These are phyloP conservation scores for Rhizopogon roseolus DNA, from an alignment of 768 basidiomycete genomes.

Conservation along the genomic window DNA sequence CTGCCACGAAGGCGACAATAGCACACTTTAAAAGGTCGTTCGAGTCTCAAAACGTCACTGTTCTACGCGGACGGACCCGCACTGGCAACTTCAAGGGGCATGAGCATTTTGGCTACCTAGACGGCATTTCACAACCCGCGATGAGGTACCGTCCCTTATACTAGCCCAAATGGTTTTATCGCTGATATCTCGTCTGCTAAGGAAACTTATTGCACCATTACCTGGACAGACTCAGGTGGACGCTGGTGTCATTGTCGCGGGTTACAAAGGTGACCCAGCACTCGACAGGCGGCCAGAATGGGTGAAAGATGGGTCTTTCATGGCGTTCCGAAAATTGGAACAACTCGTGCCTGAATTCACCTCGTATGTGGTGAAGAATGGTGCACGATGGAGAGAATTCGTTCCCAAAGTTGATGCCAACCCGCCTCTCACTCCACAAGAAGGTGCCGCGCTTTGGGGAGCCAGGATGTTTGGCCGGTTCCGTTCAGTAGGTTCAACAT, in stretches of 20 bases:
- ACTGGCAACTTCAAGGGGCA: slow-evolving; percentile 33
- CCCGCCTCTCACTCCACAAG: slow-evolving; percentile 24
- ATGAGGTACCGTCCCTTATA: slow-evolving; percentile 20
- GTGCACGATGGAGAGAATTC: slow-evolving; percentile 3
- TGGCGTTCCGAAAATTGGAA: slow-evolving; percentile 46
- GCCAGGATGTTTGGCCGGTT: slow-evolving; percentile 51
- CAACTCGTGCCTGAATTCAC: slow-evolving; percentile 52
- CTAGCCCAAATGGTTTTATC: slow-evolving; percentile 14
- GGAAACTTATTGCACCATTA: slow-evolving; percentile 21
- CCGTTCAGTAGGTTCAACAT: slow-evolving; percentile 40
- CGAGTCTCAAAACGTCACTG: neutral
- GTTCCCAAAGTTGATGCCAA: slow-evolving; percentile 14
- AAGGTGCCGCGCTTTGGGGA: slow-evolving; percentile 46
- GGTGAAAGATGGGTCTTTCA: slow-evolving; percentile 47
- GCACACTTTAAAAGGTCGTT: neutral
- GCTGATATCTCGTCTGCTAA: slow-evolving; percentile 19
- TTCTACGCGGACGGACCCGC: slow-evolving; percentile 33
- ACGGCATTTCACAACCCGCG: slow-evolving; percentile 49
- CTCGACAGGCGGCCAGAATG: slow-evolving; percentile 31
- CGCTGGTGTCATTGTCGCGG: slow-evolving; percentile 41
- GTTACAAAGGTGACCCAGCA: slow-evolving; percentile 36
- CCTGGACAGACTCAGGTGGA: slow-evolving; percentile 29
- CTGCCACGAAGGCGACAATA: neutral
- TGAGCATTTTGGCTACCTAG: slow-evolving; percentile 53
- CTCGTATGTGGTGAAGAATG: slow-evolving; percentile 35